These are phyloP conservation scores for Phaffia rhodozyma DNA, from an alignment of 1,284 basidiomycete genomes.

Conservation along the genomic window DNA sequence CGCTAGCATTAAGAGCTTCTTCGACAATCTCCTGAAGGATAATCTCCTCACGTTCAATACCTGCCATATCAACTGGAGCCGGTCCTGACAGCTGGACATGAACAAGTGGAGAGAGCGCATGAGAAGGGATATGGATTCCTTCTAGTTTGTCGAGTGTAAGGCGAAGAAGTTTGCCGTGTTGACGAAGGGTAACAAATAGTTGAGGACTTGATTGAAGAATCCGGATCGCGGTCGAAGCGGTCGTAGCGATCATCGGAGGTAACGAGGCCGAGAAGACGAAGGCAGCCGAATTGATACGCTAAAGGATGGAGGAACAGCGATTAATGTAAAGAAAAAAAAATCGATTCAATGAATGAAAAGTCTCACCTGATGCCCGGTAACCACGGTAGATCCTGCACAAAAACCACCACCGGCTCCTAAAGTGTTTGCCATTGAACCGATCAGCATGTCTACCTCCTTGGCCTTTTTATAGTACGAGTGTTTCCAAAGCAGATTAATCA, in stretches of 20 bases:
- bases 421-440: slow-evolving; percentile 74
- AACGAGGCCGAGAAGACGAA: slow-evolving; percentile 95
- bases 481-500: slow-evolving; percentile 39
- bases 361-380: slow-evolving; percentile 73
- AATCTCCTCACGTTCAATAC: slow-evolving; percentile 60
- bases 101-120: slow-evolving; percentile 72
- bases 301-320: slow-evolving; percentile 1
- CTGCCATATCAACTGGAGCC: slow-evolving; percentile 40
- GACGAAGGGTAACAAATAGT: slow-evolving; percentile 60
- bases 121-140: slow-evolving; percentile 70
- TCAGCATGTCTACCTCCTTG: slow-evolving; percentile 43
- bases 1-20: slow-evolving; percentile 53
- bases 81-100: slow-evolving; percentile 58
- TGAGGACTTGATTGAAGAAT: slow-evolving; percentile 62
- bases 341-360: not conserved
- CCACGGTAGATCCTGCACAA: slow-evolving; percentile 75
- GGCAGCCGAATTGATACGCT: slow-evolving; percentile 93
- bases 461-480: slow-evolving; percentile 45
- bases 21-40: slow-evolving; percentile 80
- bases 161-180: slow-evolving; percentile 67
- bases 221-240: slow-evolving; percentile 70
- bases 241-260: slow-evolving; percentile 78
- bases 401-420: slow-evolving; percentile 83
- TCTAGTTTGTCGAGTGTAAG: slow-evolving; percentile 60
- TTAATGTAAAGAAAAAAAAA: slow-evolving; percentile 68